Evolutionary conservation across 441 rosid species (phyloP).

Genomic region (Viola pubescens): DNA sequence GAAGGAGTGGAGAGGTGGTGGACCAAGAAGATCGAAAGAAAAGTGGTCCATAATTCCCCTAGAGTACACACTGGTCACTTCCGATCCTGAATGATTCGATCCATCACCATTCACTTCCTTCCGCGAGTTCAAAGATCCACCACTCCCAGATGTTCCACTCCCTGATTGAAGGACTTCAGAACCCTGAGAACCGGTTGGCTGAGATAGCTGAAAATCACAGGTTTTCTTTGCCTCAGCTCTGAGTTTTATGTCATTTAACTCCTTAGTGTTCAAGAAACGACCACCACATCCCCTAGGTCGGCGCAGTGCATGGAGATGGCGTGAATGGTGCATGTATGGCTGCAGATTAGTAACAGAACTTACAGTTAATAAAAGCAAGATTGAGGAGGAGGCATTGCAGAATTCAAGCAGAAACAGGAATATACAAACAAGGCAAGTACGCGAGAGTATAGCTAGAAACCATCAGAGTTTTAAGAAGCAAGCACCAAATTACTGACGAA

Average conservation of each 20-base stretch:
- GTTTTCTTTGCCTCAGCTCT: conserved; percentile 29
- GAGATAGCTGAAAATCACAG: conserved; percentile 17
- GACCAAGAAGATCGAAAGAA: conserved; percentile 16
- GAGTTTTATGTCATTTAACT: conserved; percentile 15
- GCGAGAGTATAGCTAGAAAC: too few species aligned
- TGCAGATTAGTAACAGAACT: conserved; percentile 25
- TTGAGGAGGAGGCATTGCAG: not conserved
- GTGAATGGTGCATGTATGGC: conserved; percentile 86
- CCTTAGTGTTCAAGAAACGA: conserved; percentile 68
- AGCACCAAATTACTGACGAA: too few species aligned
- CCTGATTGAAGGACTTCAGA: conserved; percentile 72
- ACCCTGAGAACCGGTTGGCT: conserved; percentile 53
- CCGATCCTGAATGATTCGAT: conserved; percentile 45
- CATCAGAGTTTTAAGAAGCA: too few species aligned
- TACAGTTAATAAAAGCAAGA: not conserved
- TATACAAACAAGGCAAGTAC: too few species aligned
- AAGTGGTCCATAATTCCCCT: conserved; percentile 26
- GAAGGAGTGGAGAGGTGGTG: conserved; percentile 35
- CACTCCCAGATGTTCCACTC: conserved; percentile 11
- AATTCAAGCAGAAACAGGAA: too few species aligned
- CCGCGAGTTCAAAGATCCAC: conserved; percentile 44
- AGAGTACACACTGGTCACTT: conserved; percentile 66
- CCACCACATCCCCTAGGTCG: conserved; percentile 90
- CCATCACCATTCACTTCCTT: conserved; percentile 34
- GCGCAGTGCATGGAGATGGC: conserved; percentile 90